A percentile compares a stretch with the other conserved stretches of the same genome.
These are phyloP conservation scores for Akanthomyces dipterigenus DNA, from an alignment of 2,329 filamentous ascomycete genomes.

Conservation along the genomic window DNA sequence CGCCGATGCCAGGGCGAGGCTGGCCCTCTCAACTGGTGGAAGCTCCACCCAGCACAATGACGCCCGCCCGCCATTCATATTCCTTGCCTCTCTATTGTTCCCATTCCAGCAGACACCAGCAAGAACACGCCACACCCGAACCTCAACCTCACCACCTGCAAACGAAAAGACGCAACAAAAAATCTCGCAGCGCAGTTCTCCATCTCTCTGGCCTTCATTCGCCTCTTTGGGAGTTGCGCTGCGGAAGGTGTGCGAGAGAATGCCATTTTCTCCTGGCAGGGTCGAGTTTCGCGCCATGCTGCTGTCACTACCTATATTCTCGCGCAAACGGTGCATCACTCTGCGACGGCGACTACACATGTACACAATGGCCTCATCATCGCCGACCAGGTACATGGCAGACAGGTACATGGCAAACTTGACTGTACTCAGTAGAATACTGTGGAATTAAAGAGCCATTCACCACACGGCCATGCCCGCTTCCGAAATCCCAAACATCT, in stretches of 20 bases:
- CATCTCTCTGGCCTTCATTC: not conserved
- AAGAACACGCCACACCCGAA: no score
- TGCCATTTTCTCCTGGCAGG: not conserved
- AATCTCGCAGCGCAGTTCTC: not conserved
- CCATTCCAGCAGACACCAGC: not conserved
- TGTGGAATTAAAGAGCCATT: not conserved
- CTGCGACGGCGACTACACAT: not conserved
- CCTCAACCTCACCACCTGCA: not conserved
- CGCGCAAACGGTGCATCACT: not conserved
- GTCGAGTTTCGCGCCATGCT: not conserved
- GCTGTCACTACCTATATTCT: not conserved
- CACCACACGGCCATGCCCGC: not conserved
- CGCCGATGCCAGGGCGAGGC: constrained; percentile 9
- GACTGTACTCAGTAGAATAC: not conserved
- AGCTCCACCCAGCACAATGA: not conserved
- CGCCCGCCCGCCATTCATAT: not conserved
- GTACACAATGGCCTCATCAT: not conserved
- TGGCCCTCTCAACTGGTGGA: not conserved
- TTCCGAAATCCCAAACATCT: not conserved
- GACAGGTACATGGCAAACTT: not conserved
- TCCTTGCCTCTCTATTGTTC: not conserved
- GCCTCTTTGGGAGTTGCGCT: not conserved
- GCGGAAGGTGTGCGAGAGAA: not conserved
- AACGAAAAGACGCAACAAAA: not conserved
- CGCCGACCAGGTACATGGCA: not conserved